Conservation (phyloP, 257 asterid species). For the Nicotiana tomentosiformis region DNA sequence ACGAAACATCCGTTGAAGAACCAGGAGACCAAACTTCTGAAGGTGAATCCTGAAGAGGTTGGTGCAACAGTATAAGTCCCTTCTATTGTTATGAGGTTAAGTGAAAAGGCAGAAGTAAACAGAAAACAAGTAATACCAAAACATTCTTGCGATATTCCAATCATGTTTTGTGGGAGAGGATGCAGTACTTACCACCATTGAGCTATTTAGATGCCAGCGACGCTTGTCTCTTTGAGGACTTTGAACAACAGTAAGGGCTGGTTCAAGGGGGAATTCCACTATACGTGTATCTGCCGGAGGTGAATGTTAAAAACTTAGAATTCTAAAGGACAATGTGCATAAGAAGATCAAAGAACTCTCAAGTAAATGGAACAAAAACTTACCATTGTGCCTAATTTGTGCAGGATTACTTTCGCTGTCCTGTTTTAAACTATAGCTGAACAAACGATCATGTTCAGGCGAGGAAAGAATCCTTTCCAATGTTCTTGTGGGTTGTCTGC, state of each 20-base stretch:
- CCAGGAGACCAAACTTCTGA: slow-evolving; percentile 33
- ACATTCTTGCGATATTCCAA: not conserved
- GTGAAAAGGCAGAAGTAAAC: not conserved
- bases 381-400: not conserved
- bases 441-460: slow-evolving; percentile 43
- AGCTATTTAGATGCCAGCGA: slow-evolving; percentile 11
- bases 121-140: not conserved
- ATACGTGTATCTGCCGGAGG: not conserved
- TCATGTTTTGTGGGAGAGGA: not conserved
- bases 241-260: not conserved
- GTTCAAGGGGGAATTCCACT: slow-evolving; percentile 15
- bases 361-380: not conserved
- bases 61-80: not conserved
- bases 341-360: not conserved
- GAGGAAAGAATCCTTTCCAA: slow-evolving; percentile 52
- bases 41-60: slow-evolving; percentile 28
- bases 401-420: not conserved
- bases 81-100: not conserved
- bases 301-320: not conserved
- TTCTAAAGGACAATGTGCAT: not conserved
- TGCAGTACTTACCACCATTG: slow-evolving; percentile 26
- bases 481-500: slow-evolving; percentile 38
- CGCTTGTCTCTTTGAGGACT: slow-evolving; percentile 17
- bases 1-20: slow-evolving; percentile 34
- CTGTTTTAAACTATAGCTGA: slow-evolving; percentile 35